These are phyloP conservation scores for Neopestalotiopsis sp. DNA, from an alignment of 2,329 filamentous ascomycete genomes.

Conservation along the genomic window DNA sequence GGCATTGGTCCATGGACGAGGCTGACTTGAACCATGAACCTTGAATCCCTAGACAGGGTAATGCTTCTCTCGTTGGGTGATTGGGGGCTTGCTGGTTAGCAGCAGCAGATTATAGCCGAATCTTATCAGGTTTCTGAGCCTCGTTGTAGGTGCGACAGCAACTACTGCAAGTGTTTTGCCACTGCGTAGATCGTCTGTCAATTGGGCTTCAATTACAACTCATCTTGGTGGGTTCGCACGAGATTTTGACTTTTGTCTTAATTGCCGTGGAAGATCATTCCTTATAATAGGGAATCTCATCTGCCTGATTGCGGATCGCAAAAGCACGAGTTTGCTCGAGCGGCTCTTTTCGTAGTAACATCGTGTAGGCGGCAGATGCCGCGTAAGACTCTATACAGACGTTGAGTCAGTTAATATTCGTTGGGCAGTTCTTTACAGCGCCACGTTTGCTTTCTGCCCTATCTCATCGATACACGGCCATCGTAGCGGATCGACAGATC, in stretches of 20 bases:
- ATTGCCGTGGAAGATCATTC: neutral
- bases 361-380: neutral
- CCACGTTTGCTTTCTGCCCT: neutral
- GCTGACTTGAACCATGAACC: conserved; percentile 14
- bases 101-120: conserved; percentile 15
- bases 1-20: conserved; percentile 7
- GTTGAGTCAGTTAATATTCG: neutral
- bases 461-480: neutral
- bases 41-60: conserved; percentile 15
- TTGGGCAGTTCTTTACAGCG: conserved; percentile 1
- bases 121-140: neutral
- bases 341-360: neutral
- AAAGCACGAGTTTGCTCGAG: neutral
- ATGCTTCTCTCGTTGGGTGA: conserved; percentile 22
- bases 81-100: neutral
- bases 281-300: neutral
- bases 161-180: neutral
- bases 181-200: neutral
- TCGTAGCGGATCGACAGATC: neutral
- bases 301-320: neutral
- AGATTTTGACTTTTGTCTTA: neutral
- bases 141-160: neutral
- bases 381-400: neutral
- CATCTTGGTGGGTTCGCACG: neutral
- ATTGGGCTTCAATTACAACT: neutral